A percentile compares a stretch with the other conserved stretches of the same genome.
phyloP scores from a whole-genome alignment of 192 early-diverging fungal species.

The Allomyces macrogynus region DNA sequence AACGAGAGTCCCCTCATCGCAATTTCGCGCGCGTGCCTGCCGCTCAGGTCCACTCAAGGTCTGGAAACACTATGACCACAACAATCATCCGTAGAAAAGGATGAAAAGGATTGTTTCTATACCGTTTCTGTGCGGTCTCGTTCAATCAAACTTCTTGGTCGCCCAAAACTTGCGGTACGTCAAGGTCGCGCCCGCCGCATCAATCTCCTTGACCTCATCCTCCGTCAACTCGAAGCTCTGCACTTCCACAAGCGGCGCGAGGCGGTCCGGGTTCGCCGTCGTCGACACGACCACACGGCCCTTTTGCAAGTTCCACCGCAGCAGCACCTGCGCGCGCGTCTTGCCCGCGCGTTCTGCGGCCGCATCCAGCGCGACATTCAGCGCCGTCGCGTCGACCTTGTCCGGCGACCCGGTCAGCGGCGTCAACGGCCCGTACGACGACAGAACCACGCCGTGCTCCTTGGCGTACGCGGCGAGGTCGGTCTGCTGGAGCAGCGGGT shows the following conservation, averaged over 20 bases:
- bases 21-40: no score
- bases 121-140: no score
- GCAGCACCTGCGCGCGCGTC: neutral
- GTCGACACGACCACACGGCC: constrained; percentile 2
- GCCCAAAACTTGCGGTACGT: no score
- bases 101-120: no score
- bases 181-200: no score
- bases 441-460: neutral
- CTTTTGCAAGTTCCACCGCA: constrained; percentile 3
- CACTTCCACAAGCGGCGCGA: neutral
- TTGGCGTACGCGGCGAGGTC: neutral
- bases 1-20: no score
- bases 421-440: constrained; percentile 2
- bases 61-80: no score
- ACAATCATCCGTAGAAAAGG: no score
- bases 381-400: neutral
- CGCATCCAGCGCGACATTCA: neutral
- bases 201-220: no score
- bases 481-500: constrained; percentile 4
- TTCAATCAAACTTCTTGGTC: no score
- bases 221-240: neutral
- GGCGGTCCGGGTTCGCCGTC: neutral
- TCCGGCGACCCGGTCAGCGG: neutral
- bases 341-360: neutral
- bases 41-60: no score